A percentile compares a stretch with the other conserved stretches of the same genome.
Conservation (phyloP, 75 land plant genomes). For the Picea sitchensis region DNA sequence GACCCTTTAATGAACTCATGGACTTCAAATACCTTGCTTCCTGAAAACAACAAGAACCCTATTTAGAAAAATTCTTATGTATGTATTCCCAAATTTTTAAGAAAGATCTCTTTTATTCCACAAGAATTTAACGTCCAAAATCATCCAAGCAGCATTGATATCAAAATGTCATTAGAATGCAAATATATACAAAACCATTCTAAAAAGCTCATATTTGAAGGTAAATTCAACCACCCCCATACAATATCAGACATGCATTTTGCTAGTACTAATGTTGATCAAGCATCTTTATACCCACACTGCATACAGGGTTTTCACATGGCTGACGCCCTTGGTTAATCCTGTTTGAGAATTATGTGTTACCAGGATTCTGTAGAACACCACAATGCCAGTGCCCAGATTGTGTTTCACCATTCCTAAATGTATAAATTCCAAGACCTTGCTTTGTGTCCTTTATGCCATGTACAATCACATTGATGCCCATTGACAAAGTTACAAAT, state of each 20-base stretch:
- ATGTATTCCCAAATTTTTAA: too few species aligned
- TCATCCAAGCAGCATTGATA: neutral
- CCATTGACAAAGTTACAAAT: constrained; percentile 79
- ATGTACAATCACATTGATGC: constrained; percentile 80
- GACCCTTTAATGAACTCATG: constrained; percentile 83
- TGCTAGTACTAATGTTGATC: neutral
- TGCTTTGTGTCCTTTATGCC: constrained; percentile 89
- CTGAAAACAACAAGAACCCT: constrained; percentile 19
- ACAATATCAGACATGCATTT: neutral
- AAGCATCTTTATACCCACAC: constrained; percentile 49
- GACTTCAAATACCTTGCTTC: constrained; percentile 79
- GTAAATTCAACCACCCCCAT: neutral
- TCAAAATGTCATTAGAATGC: too few species aligned
- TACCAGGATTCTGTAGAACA: constrained; percentile 41
- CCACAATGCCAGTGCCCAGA: constrained; percentile 80
- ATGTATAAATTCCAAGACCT: constrained; percentile 78
- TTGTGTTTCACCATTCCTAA: constrained; percentile 70
- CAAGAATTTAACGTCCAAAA: neutral
- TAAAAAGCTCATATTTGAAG: too few species aligned
- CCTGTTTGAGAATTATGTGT: constrained; percentile 30
- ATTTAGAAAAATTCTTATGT: too few species aligned
- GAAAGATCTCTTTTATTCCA: too few species aligned
- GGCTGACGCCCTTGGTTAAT: constrained; percentile 45
- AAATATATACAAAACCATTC: neutral
- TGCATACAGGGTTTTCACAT: constrained; percentile 60